Evolutionary conservation across 108 stramenopile species (phyloP), one percentile per base, ranked within the genome.

Genomic region (Nitzschia sp.): DNA sequence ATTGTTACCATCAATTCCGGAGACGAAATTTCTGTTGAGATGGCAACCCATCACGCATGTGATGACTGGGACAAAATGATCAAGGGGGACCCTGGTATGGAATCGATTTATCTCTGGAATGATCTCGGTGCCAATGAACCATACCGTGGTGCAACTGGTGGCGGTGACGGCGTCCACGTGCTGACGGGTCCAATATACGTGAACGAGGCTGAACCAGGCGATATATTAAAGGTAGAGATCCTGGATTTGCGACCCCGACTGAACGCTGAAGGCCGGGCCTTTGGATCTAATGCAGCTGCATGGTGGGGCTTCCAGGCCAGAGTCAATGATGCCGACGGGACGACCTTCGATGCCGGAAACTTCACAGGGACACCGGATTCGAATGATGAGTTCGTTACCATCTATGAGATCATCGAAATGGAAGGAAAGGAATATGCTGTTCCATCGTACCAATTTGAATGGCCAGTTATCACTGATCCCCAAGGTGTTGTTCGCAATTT

Each of bases 11-110:
- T 79, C 25, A 47, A 50, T 9, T 74, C 73, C 23, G 78, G 78
- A 47, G 23, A 31, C 16, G 48, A 60, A 58, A 60, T 79, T 8
- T 47, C 55, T 11, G 78, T 79, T 17, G 78, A 79, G 45, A 79
- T 79, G 78, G 78, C 73, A 25, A 79, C 78, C 1, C 78, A 79
- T 41, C 78, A 79, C 60, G 78, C 78, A n/a, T 79, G 78, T 36
- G 78, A 79, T 48, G 78, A 79, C 53, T 79, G 73, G 73, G 73
- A 79, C 26, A 64, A 56, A 53, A 79, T 79, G 78, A 65, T 79
- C 52, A 64, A 64, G 30, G 78, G 78, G 28, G 78, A 79, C 59
- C 36, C 57, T n/a, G 78, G 73, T 15, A 74, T 79, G 72, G 78
- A 79, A 33, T 19, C n/a, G 21, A 70, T 79, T 25, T 79, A 69